Evolutionary conservation across 1,284 basidiomycete genomes (phyloP).

Genomic region (Pseudozyma tsukubaensis): DNA sequence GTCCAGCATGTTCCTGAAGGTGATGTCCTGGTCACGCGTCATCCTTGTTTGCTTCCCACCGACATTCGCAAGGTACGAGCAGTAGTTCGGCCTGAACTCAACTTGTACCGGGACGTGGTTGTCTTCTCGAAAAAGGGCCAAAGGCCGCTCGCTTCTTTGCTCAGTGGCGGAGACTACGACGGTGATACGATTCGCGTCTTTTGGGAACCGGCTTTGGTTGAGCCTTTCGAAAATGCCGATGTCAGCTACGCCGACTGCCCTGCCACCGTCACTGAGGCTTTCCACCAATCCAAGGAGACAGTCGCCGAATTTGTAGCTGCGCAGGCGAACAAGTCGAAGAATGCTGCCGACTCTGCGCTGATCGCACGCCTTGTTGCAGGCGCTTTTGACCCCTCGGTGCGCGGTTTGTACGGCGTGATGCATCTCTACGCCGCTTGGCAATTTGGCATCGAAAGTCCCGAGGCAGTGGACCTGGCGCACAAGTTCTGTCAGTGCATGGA

Average conservation of each 20-base stretch:
- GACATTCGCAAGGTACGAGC: constrained; percentile 61
- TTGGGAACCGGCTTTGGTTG: constrained; percentile 49
- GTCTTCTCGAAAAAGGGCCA: constrained; percentile 59
- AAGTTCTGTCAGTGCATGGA: constrained; percentile 51
- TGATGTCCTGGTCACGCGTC: constrained; percentile 54
- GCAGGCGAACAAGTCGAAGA: constrained; percentile 25
- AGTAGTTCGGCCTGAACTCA: constrained; percentile 50
- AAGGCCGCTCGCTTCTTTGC: constrained; percentile 48
- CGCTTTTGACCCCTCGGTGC: constrained; percentile 19
- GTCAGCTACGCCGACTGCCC: constrained; percentile 53
- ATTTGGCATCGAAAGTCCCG: constrained; percentile 22
- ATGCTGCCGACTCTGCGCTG: constrained; percentile 26
- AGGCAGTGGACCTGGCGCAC: constrained; percentile 41
- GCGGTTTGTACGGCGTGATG: constrained; percentile 38
- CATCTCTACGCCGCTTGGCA: constrained; percentile 41
- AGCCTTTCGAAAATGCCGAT: constrained; percentile 40
- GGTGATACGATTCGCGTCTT: constrained; percentile 60
- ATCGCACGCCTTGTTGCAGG: constrained; percentile 22
- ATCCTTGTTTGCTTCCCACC: constrained; percentile 61
- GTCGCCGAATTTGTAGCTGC: constrained; percentile 35
- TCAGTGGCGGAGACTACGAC: constrained; percentile 65
- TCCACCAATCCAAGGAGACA: constrained; percentile 27
- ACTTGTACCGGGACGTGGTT: constrained; percentile 52
- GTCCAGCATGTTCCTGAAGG: constrained; percentile 43
- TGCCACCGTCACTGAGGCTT: constrained; percentile 53